These are phyloP conservation scores for Athelia sp. DNA, from an alignment of 1,284 basidiomycete species.

Conservation along the genomic window DNA sequence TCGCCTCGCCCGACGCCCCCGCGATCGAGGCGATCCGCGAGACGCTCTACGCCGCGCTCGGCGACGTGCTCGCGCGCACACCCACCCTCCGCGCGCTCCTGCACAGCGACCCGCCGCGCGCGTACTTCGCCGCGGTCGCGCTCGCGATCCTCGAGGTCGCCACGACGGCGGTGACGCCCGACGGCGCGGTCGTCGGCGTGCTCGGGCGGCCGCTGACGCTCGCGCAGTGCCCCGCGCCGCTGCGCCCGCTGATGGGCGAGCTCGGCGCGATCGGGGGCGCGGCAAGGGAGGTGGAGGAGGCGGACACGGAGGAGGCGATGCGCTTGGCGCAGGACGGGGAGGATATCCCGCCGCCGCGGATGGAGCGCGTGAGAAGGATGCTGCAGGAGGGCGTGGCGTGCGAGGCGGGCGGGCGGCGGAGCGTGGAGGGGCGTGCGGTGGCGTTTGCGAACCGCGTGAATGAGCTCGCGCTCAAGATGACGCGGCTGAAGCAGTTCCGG, in stretches of 20 bases:
- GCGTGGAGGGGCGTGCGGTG: constrained; percentile 57
- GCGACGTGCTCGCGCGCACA: constrained; percentile 54
- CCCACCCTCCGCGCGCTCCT: constrained; percentile 51
- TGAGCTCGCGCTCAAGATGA: constrained; percentile 63
- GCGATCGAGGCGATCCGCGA: constrained; percentile 75
- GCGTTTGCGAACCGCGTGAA: constrained; percentile 73
- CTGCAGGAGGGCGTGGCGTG: constrained; percentile 55
- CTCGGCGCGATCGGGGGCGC: constrained; percentile 50
- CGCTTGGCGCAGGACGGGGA: constrained; percentile 37
- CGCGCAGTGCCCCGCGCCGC: constrained; percentile 48
- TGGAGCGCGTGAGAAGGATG: constrained; percentile 58
- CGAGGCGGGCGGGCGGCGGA: constrained; percentile 32
- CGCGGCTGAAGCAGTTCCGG: constrained; percentile 60
- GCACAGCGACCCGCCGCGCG: constrained; percentile 56
- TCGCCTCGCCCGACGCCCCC: constrained; percentile 51
- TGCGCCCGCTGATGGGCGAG: constrained; percentile 67
- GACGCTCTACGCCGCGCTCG: constrained; percentile 75
- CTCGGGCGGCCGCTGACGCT: constrained; percentile 47
- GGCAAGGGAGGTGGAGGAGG: constrained; percentile 46
- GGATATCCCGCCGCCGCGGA: constrained; percentile 40
- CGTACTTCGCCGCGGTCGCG: constrained; percentile 72
- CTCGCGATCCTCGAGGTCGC: constrained; percentile 70
- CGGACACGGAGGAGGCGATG: constrained; percentile 55
- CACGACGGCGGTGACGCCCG: constrained; percentile 36
- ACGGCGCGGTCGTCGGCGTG: constrained; percentile 54